These are phyloP conservation scores for Metarhizium robertsii DNA, from an alignment of 2,329 filamentous ascomycete genomes.

Conservation along the genomic window DNA sequence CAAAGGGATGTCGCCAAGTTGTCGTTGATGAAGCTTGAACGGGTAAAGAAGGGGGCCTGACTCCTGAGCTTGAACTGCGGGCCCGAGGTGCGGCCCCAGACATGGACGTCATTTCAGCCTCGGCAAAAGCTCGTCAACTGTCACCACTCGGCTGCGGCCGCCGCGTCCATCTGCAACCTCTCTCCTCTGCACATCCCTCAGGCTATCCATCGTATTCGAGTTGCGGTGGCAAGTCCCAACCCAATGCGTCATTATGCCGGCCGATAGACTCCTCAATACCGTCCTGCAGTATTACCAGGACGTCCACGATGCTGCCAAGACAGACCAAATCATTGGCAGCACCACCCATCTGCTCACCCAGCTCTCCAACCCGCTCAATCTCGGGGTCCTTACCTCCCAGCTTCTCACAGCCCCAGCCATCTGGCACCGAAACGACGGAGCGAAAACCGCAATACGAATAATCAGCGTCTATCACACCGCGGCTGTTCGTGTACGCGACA, in stretches of 20 bases:
- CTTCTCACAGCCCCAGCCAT: conserved; percentile 62
- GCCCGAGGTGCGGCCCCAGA: background rate
- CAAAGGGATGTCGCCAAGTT: background rate
- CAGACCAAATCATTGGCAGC: conserved; percentile 52
- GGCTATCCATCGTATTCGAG: background rate
- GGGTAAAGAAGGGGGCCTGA: background rate
- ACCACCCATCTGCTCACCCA: conserved; percentile 59
- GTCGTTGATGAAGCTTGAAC: background rate
- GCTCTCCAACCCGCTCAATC: conserved; percentile 66
- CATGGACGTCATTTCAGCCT: conserved; percentile 14
- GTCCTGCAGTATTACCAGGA: conserved; percentile 53
- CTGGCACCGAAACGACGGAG: conserved; percentile 52
- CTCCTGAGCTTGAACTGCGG: background rate
- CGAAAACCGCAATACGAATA: conserved; percentile 54
- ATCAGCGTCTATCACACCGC: conserved; percentile 66
- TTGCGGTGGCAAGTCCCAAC: background rate
- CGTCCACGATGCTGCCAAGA: conserved; percentile 38
- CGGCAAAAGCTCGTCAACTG: conserved; percentile 13
- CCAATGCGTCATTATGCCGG: conserved; percentile 40
- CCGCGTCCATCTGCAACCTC: background rate
- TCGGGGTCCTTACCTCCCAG: conserved; percentile 63
- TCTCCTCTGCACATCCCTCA: conserved; percentile 4
- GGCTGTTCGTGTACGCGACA: conserved; percentile 41
- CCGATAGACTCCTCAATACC: conserved; percentile 57
- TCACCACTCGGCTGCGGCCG: background rate